Evolutionary conservation across 2,329 filamentous ascomycete genomes (phyloP), one percentile per base, ranked within the genome.

Genomic region (Xylaria multiplex): DNA sequence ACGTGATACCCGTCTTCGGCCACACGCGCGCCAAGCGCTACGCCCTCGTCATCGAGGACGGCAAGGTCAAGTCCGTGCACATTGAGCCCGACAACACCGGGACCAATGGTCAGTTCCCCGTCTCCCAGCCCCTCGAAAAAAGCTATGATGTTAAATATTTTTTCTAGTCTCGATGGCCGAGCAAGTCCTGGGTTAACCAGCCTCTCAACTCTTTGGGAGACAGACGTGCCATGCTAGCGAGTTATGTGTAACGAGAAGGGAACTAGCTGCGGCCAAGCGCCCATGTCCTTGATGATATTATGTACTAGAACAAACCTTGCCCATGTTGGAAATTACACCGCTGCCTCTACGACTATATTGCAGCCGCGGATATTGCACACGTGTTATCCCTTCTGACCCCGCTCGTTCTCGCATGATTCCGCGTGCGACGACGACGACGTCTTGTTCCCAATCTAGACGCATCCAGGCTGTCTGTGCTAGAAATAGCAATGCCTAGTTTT

Each of bases 41-140:
- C 76, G 93, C 92, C 22, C 84, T 97, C 61, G 86, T 94, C 58
- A 83, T 96, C 59, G 90, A 97, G 81, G 83, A 96, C 73, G 94
- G 95, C 71, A 93, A 93, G 81, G 91, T 97, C 73, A 91, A 90
- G 81, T 87, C 90, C 74, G 86, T 91, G 22, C 88, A 93, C 74
- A 88, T 97, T 59, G 95, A 97, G 85, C 90, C 93, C 11, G 94
- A 97, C 79, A 94, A 92, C 81, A 96, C 92, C 45, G 93, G 93
- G 40, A 86, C 93, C 55, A 84, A 90, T 71, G 90, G 92, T 93
- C 82, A 79, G 84, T 74, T 59, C 30, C 13, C 32, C 35, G 27
- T 27, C 24, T 22, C 45, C 43, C 42, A 14, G 45, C 35, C 24
- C 68, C 24, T 27, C 2, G 7, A 27, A 37, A 35, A 19, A 43